Base-by-base conservation (phyloP, 2,329 filamentous ascomycete genomes). In the Stachybotrys chartarum region DNA sequence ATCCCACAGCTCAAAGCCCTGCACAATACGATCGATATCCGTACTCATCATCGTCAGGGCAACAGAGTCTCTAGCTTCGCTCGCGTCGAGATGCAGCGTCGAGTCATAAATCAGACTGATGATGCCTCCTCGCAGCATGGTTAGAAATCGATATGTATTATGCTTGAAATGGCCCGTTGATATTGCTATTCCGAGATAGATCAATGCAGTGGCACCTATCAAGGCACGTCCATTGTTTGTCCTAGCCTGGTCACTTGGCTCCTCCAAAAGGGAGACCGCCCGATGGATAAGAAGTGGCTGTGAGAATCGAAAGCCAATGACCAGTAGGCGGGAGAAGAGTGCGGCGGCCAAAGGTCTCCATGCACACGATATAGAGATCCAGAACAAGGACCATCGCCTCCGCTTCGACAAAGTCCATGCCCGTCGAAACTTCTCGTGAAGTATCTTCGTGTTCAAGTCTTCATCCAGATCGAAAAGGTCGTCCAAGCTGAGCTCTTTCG, bases 1-100 rank as follows among this genome's bases (percentile, higher is more conserved):
- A 54, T 74, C 70, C 1, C 72, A 39, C 4, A 53, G 47, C 1
- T 62, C 53, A 16, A 70, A 61, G 0, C 71, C 71, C 3, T 57
- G 47, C 0, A 64, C 57, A 39, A 73, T 67, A 14, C 67, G 64
- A 52, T 74, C 71, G 5, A 70, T 60, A 53, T 74, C 72, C 5
- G 64, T 66, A 53, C 67, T 74, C 71, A 74, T 74, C 11, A 74
- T 57, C 0, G 71, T 74, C 10, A 73, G 59, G 0, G 68, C 66
- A 1, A 68, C 68, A 1, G 67, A 65, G 50, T 72, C 67, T 1
- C 63, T 63, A 0, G 60, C 57, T 1, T 53, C 62, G 2, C 58
- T 56, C 6, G 61, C 55, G 2, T 58, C 62, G n/a, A 66, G 59
- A 50, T 63, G 56, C 2, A 63, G 68, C 0, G 68, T 70, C 60